phyloP scores from a whole-genome alignment of 179 eudicot species.

The Spinacia oleracea region DNA sequence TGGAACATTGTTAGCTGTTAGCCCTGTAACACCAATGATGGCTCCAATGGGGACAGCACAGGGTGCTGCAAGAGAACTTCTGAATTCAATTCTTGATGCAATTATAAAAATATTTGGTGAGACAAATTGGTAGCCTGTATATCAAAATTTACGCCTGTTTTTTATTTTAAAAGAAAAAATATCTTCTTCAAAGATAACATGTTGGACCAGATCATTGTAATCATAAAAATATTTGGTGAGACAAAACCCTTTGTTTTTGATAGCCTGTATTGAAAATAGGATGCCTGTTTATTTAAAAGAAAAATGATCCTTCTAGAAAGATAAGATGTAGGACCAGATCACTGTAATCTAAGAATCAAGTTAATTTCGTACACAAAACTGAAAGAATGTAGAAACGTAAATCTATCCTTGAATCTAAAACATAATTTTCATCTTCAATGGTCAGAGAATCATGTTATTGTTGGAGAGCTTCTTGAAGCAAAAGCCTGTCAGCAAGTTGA shows the following conservation, averaged over 20 bases:
- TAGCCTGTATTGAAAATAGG: background rate
- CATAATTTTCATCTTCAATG: slow-evolving; percentile 17
- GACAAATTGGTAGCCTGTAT: too few relatives aligned
- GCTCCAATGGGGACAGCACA: slow-evolving; percentile 92
- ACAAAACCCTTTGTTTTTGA: background rate
- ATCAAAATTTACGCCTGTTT: too few relatives aligned
- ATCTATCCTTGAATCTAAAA: slow-evolving; percentile 13
- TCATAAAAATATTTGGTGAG: slow-evolving; percentile 88
- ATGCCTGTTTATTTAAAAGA: background rate
- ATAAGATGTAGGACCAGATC: background rate
- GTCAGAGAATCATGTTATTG: slow-evolving; percentile 91
- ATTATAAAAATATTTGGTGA: slow-evolving; percentile 85
- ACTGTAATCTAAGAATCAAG: background rate
- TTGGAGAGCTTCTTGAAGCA: slow-evolving; percentile 93
- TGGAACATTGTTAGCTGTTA: slow-evolving; percentile 75
- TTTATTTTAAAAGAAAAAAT: too few relatives aligned
- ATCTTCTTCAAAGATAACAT: too few relatives aligned
- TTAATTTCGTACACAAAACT: background rate
- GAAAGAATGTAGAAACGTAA: background rate
- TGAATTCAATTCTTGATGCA: slow-evolving; percentile 72
- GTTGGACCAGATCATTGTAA: too few relatives aligned
- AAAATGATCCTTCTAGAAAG: background rate
- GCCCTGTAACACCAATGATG: slow-evolving; percentile 96
- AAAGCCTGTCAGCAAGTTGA: slow-evolving; percentile 72
- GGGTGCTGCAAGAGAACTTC: slow-evolving; percentile 82